Conservation (phyloP, 129 eudicot species). For the Kitagawia praeruptora region DNA sequence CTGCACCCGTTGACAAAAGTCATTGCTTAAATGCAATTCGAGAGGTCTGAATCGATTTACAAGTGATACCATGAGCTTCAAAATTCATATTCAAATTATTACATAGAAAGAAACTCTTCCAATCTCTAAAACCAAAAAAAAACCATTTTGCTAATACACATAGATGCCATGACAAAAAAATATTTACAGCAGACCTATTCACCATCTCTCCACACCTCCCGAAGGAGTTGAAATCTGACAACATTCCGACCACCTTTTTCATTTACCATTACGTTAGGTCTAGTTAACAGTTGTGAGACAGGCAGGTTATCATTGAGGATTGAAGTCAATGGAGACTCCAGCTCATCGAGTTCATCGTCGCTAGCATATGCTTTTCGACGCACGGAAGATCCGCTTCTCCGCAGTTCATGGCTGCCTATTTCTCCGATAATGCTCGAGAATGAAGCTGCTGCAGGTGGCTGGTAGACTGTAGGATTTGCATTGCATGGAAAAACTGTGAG, state of each 20-base stretch:
- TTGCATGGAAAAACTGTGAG: slow-evolving; percentile 48
- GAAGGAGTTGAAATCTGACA: slow-evolving; percentile 63
- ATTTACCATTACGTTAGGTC: slow-evolving; percentile 30
- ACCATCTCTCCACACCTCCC: slow-evolving; percentile 70
- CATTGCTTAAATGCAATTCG: background rate
- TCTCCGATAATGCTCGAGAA: slow-evolving; percentile 33
- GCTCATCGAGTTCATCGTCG: slow-evolving; percentile 84
- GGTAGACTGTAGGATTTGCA: slow-evolving; percentile 46
- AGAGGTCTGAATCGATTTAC: background rate
- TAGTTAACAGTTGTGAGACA: slow-evolving; percentile 21
- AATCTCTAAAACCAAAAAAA: too few species aligned
- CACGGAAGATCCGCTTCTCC: slow-evolving; percentile 49
- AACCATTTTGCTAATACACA: background rate
- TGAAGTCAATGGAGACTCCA: slow-evolving; percentile 59
- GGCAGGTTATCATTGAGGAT: slow-evolving; percentile 38
- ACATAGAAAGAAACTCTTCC: background rate
- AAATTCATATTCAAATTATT: background rate
- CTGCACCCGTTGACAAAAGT: too few species aligned
- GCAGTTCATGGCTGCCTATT: slow-evolving; percentile 37
- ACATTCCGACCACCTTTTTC: slow-evolving; percentile 50
- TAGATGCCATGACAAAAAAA: background rate
- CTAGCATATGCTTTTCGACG: slow-evolving; percentile 74
- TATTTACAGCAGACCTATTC: slow-evolving; percentile 20
- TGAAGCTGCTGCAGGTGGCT: slow-evolving; percentile 62
- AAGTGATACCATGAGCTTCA: background rate